phyloP scores from a whole-genome alignment of 495 filamentous ascomycete genomes.

The Daldinia loculata region DNA sequence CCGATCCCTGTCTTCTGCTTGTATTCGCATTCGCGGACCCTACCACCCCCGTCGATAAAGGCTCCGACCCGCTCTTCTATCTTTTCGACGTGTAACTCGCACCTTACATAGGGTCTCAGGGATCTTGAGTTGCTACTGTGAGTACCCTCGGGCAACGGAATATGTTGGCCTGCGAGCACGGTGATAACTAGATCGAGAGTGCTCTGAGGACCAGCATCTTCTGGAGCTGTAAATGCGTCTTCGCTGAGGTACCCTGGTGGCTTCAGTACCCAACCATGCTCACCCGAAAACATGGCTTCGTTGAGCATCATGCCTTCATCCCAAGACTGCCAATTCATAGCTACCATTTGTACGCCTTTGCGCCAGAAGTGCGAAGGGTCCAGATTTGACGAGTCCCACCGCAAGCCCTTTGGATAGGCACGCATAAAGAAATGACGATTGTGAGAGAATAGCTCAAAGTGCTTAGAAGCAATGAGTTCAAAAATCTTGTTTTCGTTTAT shows the following conservation, averaged over 20 bases:
- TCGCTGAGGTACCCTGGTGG: conserved; percentile 63
- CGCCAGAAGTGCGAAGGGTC: conserved; percentile 88
- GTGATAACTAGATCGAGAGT: conserved; percentile 55
- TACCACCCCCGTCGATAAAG: conserved; percentile 23
- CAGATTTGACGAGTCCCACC: conserved; percentile 84
- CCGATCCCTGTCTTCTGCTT: conserved; percentile 48
- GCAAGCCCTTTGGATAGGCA: conserved; percentile 81
- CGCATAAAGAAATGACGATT: conserved; percentile 89
- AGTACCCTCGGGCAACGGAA: conserved; percentile 50
- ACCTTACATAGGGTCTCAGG: conserved; percentile 66
- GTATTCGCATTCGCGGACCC: conserved; percentile 38
- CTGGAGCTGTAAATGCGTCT: conserved; percentile 8
- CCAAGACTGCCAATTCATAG: conserved; percentile 91
- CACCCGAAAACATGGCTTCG: conserved; percentile 87
- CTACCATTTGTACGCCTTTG: conserved; percentile 88
- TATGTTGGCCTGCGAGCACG: conserved; percentile 55
- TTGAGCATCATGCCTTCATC: conserved; percentile 97
- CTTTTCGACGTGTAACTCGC: conserved; percentile 80
- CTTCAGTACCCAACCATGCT: conserved; percentile 86
- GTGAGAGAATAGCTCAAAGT: conserved; percentile 74
- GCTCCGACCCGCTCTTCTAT: conserved; percentile 48
- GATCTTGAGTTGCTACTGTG: conserved; percentile 38
- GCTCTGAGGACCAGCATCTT: conserved; percentile 30
- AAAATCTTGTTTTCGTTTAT: conserved; percentile 78
- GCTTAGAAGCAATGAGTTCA: conserved; percentile 63